Evolutionary conservation across 345 rosid species (phyloP).

Genomic region (Populus nigra): DNA sequence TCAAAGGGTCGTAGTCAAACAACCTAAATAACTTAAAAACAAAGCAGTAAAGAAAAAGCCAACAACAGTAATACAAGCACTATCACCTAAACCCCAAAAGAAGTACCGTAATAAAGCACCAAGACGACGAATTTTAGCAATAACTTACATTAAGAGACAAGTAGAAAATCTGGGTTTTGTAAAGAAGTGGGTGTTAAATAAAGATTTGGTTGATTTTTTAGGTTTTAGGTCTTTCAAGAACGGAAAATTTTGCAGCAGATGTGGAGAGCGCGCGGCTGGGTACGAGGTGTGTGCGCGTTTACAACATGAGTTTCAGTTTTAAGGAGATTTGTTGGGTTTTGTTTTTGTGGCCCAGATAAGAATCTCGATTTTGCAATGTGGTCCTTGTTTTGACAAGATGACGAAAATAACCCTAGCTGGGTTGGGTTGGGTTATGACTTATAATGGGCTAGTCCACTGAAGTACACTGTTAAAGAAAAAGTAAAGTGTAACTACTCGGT

Average conservation of each 20-base stretch:
- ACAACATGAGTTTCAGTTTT: background rate
- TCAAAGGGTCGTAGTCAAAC: too few species aligned
- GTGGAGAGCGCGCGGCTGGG: background rate
- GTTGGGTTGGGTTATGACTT: background rate
- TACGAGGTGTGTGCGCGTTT: too few species aligned
- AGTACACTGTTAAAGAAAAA: too few species aligned
- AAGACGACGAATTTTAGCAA: background rate
- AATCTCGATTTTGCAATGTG: conserved; percentile 1
- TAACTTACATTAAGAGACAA: background rate
- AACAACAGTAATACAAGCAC: background rate
- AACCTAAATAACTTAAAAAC: background rate
- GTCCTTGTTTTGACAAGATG: background rate
- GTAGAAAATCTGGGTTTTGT: background rate
- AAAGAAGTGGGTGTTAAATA: background rate
- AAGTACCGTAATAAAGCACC: background rate
- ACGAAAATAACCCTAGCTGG: background rate
- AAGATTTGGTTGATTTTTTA: background rate
- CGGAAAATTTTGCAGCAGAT: background rate
- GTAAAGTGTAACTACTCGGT: too few species aligned
- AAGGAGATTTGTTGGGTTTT: background rate
- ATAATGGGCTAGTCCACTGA: background rate
- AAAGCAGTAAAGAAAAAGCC: background rate
- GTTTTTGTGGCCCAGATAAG: background rate
- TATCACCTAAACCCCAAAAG: background rate
- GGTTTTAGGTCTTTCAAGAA: background rate